Base-by-base conservation (phyloP, 208 protist genomes). In the Angomonas ambiguus region DNA sequence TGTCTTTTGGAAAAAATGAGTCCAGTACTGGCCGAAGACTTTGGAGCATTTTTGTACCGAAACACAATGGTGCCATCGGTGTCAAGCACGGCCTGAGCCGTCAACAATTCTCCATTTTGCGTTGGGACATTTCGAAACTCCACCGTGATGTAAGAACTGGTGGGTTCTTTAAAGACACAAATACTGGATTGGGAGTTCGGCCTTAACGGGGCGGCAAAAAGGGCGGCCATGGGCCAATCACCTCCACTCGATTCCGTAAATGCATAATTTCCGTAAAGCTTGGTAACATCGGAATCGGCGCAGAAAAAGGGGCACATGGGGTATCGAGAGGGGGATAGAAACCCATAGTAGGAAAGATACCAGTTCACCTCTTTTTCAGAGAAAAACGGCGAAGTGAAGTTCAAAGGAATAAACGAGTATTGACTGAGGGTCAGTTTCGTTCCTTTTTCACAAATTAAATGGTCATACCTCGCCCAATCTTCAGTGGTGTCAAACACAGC, bases 241-340 rank as follows among this genome's bases (percentile, higher is more conserved):
- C 77, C 59, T 22, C 53, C 63, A 60, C 27, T 10, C n/a, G 16
- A 25, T 32, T 32, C 67, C 24, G 34, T 28, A 62, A 71, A 67
- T 25, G n/a, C 28, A 60, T 76, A 71, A 4, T 55, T 34, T 22
- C 71, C 71, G 22, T 64, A 69, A 18, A 72, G 51, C 1, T 51
- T 71, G 4, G 58, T 35, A 1, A 69, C 24, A 1, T 48, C 34
- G 0, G 8, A 5, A 10, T 75, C 55, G 1, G 25, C n/a, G 34
- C 77, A 83, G 62, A 73, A 83, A 16, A 56, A 64, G 4, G n/a
- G 10, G 53, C 77, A 83, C 51, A 79, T 42, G 10, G 77, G 59
- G 18, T 20, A 62, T 27, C 32, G 24, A 4, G 63, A 61, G 5
- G 69, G 33, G 2, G 77, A 28, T 18, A 83, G n/a, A 49, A 79